phyloP scores from a whole-genome alignment of 176 grass and related monocot genomes.

The Miscanthus lutarioriparius region DNA sequence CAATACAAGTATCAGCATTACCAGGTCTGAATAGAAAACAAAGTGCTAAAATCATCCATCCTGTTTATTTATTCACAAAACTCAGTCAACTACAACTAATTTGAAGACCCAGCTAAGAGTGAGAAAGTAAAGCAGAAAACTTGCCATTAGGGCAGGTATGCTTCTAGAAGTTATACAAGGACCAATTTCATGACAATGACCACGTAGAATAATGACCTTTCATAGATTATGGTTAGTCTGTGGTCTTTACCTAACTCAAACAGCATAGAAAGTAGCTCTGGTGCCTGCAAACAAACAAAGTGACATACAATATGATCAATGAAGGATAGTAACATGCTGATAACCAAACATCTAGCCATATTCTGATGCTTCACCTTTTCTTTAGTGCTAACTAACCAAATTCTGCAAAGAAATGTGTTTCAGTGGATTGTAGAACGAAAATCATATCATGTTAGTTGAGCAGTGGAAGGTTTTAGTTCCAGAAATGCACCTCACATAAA shows the following conservation, averaged over 20 bases:
- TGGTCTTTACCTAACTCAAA: slow-evolving; percentile 78
- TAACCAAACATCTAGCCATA: background rate
- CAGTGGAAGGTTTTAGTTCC: slow-evolving; percentile 3
- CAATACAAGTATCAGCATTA: slow-evolving; percentile 36
- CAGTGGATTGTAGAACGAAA: background rate
- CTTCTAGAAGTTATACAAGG: background rate
- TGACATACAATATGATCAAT: slow-evolving; percentile 21
- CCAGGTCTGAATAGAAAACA: background rate
- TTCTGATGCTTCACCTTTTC: background rate
- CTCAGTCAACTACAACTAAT: slow-evolving; percentile 5
- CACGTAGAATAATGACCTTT: slow-evolving; percentile 11
- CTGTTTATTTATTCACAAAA: slow-evolving; percentile 19
- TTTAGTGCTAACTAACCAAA: slow-evolving; percentile 26
- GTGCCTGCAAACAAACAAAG: slow-evolving; percentile 66
- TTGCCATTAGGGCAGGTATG: background rate
- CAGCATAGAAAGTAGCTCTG: slow-evolving; percentile 72
- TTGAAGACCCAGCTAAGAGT: background rate
- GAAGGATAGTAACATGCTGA: background rate
- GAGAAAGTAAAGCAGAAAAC: background rate
- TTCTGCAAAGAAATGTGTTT: background rate
- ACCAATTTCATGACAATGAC: background rate
- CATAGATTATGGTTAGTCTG: background rate
- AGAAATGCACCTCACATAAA: background rate
- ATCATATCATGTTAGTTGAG: background rate
- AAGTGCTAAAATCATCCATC: background rate